Evolutionary conservation across 2,329 filamentous ascomycete species (phyloP), one percentile per base, ranked within the genome.

Genomic region (Fonsecaea monophora): DNA sequence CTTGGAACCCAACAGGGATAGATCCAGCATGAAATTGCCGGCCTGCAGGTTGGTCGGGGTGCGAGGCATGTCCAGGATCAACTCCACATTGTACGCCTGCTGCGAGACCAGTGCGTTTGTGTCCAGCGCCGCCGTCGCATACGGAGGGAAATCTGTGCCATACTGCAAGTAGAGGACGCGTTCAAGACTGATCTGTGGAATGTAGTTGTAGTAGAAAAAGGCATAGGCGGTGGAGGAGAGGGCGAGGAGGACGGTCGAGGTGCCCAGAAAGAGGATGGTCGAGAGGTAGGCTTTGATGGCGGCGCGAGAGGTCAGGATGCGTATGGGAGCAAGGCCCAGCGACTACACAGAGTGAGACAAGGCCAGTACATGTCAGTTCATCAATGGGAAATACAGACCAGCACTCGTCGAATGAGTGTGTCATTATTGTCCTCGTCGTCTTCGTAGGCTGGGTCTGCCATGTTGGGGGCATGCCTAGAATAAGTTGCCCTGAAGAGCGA

Each of bases 21-120:
- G 81, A 55, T 91, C 89, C 18, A 98, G 82, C 95, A 99, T 99
- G 83, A 97, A 98, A 80, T 98, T 98, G 34, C 95, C 95, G 13
- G 86, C 86, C 1, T 85, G 86, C 25, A 91, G 80, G 74, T 99
- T 99, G 1, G 84, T 79, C 0, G 87, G 88, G 2, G 92, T 95
- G 48, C 90, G 88, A 18, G 95, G 95, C 69, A 99, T 83, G 3
- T 86, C 85, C 37, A 99, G 83, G 25, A 87, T 83, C 1, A 98
- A 83, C 4, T 86, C 84, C 50, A 99, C 85, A 77, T 98, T 93
- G 82, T 99, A 99, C 56, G 89, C 85, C 77, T 97, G 94, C 55
- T 87, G 84, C 18, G 87, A 82, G 71, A 90, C 87, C 69, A 95
- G 81, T 55, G 86, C 83, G 21, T 63, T 60, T 4, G 70, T 67